These are phyloP conservation scores for Suillus occidentalis DNA, from an alignment of 768 basidiomycete species.

Conservation along the genomic window DNA sequence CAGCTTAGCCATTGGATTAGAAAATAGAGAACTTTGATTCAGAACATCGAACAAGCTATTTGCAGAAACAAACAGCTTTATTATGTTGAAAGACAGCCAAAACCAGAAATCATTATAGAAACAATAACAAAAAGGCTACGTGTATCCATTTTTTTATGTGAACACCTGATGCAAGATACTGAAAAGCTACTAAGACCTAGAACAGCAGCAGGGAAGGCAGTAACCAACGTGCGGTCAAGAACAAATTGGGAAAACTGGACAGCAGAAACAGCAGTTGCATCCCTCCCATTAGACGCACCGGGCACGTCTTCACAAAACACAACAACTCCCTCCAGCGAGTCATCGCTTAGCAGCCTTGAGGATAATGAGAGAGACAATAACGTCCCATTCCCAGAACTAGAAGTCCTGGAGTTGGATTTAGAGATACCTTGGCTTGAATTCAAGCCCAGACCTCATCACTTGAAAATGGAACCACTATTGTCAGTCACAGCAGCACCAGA, in stretches of 20 bases:
- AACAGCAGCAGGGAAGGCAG: neutral
- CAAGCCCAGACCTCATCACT: rapidly evolving
- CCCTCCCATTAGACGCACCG: no score
- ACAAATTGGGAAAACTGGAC: neutral
- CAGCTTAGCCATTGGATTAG: no score
- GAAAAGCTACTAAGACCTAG: neutral
- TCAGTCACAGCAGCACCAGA: no score
- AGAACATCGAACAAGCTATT: no score
- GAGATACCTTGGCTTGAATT: rapidly evolving
- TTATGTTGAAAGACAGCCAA: no score
- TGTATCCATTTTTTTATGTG: neutral
- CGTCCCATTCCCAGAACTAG: neutral
- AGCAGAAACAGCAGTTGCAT: no score
- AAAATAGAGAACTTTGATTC: no score
- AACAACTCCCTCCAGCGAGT: rapidly evolving
- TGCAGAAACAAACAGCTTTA: no score
- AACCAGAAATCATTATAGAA: no score
- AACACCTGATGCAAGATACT: neutral
- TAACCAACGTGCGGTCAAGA: neutral
- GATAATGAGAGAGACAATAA: neutral
- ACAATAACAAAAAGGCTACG: no score
- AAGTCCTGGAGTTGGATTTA: neutral
- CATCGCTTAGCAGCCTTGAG: neutral
- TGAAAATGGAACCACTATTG: neutral
- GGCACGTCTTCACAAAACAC: neutral